These are phyloP conservation scores for Myxozyma monticola DNA, from an alignment of 805 yeast species.

Conservation along the genomic window DNA sequence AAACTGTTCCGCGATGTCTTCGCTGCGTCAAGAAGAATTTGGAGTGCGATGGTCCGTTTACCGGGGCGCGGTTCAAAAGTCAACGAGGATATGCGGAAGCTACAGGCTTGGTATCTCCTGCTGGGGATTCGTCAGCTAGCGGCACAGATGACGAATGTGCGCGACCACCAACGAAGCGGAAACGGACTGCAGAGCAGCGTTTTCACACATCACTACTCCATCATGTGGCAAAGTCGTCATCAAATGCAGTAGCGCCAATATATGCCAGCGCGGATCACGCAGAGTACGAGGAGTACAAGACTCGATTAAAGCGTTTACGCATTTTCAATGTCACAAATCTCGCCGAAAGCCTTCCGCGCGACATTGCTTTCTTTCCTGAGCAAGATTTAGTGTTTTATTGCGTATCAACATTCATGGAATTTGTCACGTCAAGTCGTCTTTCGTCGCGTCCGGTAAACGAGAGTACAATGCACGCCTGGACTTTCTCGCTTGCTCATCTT, in stretches of 20 bases:
- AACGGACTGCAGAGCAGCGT: not conserved
- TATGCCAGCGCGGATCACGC: not conserved
- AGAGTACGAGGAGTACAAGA: not conserved
- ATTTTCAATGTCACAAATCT: not conserved
- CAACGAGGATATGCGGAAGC: no score
- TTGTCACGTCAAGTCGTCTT: not conserved
- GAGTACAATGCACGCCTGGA: not conserved
- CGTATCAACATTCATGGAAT: not conserved
- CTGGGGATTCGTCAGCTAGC: no score
- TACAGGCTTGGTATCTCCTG: no score
- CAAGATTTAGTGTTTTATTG: not conserved
- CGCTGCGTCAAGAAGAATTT: not conserved
- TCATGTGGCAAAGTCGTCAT: not conserved
- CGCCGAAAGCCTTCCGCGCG: conserved; percentile 1
- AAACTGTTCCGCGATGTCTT: not conserved
- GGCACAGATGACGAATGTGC: not conserved
- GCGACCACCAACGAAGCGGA: not conserved
- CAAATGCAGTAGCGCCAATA: not conserved
- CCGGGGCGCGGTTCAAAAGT: not conserved
- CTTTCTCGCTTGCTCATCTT: not conserved
- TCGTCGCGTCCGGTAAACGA: not conserved
- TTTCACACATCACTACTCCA: not conserved
- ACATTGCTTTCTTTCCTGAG: not conserved
- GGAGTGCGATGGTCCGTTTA: not conserved
- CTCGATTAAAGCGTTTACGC: not conserved